phyloP scores from a whole-genome alignment of 306 rosid species.

The Potentilla sterilis region DNA sequence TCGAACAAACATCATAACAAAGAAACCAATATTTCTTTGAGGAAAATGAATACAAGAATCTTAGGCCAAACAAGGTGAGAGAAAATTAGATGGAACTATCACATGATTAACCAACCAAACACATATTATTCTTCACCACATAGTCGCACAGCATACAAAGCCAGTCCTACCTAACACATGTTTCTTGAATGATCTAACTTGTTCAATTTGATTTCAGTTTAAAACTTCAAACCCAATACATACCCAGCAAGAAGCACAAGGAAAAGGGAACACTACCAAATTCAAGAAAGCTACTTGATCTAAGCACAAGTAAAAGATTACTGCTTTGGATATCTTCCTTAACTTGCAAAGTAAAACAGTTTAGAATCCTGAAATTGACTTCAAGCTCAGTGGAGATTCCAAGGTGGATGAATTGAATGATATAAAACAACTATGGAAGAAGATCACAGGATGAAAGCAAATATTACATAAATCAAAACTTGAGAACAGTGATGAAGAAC shows the following conservation, averaged over 20 bases:
- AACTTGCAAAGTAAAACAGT: neutral
- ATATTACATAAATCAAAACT: neutral
- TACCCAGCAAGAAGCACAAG: neutral
- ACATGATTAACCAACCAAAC: neutral
- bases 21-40: neutral
- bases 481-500: neutral
- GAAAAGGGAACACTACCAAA: neutral
- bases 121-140: neutral
- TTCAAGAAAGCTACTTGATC: neutral
- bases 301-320: neutral
- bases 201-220: neutral
- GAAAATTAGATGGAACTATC: neutral
- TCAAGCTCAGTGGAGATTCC: neutral
- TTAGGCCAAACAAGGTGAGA: neutral
- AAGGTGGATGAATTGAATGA: neutral
- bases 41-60: neutral
- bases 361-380: neutral
- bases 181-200: neutral
- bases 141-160: neutral
- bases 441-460: neutral
- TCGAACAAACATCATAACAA: neutral
- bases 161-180: neutral
- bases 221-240: slow-evolving; percentile 1
- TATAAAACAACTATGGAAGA: neutral
- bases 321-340: neutral